Conservation (phyloP, 345 rosid species). For the Psidium guajava region DNA sequence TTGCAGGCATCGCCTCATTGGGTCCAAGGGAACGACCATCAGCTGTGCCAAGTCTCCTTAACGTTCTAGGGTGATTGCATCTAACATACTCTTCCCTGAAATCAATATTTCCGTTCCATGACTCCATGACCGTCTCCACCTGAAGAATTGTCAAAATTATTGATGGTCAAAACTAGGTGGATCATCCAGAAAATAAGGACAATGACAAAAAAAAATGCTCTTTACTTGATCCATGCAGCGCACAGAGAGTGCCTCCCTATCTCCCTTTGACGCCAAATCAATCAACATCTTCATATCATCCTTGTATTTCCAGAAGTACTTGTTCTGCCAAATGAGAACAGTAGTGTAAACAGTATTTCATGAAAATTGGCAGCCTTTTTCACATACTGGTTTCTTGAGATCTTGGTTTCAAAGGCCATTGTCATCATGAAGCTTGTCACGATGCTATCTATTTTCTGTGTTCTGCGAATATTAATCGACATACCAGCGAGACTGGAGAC, state of each 20-base stretch:
- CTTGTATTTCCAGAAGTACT: constrained; percentile 42
- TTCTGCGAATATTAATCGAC: neutral
- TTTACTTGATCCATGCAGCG: constrained; percentile 59
- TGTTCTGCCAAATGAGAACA: constrained; percentile 32
- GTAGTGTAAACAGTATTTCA: neutral
- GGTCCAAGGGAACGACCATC: constrained; percentile 90
- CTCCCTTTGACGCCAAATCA: constrained; percentile 46
- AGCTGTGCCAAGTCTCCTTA: constrained; percentile 56
- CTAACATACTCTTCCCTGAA: constrained; percentile 57
- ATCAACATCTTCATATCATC: constrained; percentile 44
- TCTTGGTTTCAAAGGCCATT: neutral
- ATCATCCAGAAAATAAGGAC: neutral
- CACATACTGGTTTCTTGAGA: neutral
- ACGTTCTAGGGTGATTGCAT: constrained; percentile 48
- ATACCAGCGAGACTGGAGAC: neutral
- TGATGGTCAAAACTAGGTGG: neutral
- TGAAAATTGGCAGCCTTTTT: neutral
- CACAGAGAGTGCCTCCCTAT: constrained; percentile 41
- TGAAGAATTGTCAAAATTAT: constrained; percentile 4
- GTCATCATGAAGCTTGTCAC: neutral
- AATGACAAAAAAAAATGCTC: constrained; percentile 2
- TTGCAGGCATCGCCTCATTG: constrained; percentile 49
- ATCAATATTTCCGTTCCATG: constrained; percentile 52
- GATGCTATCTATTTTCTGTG: neutral
- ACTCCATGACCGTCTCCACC: constrained; percentile 62